Conservation (phyloP, 2,329 filamentous ascomycete genomes). For the Phialocephala subalpina region DNA sequence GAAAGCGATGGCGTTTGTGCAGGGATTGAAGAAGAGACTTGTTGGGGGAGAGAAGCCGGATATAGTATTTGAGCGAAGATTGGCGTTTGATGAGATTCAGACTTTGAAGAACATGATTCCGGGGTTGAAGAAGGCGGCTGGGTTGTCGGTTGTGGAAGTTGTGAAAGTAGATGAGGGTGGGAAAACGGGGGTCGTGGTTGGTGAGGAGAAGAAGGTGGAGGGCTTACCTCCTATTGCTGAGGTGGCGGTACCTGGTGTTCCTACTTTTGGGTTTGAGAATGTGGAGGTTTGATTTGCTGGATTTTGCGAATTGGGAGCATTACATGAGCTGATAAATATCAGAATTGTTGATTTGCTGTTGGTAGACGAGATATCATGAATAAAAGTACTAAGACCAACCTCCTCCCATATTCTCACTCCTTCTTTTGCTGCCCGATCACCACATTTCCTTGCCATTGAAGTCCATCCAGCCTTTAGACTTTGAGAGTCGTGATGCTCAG, state of each 20-base stretch:
- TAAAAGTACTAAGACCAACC: not conserved
- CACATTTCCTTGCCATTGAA: too few relatives aligned
- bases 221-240: slow-evolving; percentile 69
- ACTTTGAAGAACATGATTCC: slow-evolving; percentile 81
- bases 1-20: slow-evolving; percentile 97
- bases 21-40: slow-evolving; percentile 84
- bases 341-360: not conserved
- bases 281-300: slow-evolving; percentile 52
- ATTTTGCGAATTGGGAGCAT: not conserved
- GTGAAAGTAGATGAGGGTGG: slow-evolving; percentile 75
- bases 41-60: slow-evolving; percentile 71
- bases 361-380: slow-evolving; percentile 6
- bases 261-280: slow-evolving; percentile 88
- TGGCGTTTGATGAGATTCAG: slow-evolving; percentile 85
- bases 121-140: slow-evolving; percentile 78
- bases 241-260: slow-evolving; percentile 80
- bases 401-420: not conserved
- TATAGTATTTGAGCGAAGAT: slow-evolving; percentile 81
- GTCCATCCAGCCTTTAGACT: too few relatives aligned
- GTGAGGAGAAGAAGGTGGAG: slow-evolving; percentile 62
- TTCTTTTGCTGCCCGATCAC: too few relatives aligned
- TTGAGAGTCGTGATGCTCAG: not conserved
- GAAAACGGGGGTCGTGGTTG: slow-evolving; percentile 66
- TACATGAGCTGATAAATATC: not conserved
- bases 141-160: slow-evolving; percentile 75